Evolutionary conservation across 2,329 filamentous ascomycete genomes (phyloP), one percentile per base, ranked within the genome.

Genomic region (Colletotrichum sp.): DNA sequence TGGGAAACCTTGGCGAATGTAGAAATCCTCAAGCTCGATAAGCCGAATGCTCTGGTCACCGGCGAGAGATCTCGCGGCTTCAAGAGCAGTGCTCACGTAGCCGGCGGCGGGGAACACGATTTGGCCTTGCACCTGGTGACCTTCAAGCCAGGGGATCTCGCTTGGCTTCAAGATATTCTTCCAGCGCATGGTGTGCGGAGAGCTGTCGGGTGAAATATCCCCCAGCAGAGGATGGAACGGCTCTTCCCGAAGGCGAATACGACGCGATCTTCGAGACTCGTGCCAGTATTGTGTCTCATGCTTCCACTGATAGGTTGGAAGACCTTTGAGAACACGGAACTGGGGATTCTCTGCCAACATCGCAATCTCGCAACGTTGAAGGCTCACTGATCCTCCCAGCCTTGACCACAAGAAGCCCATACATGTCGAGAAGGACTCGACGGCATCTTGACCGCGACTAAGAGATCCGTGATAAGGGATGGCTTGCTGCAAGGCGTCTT

Each of bases 61-160:
- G 4, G 65, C 65, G 9, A 68, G 19, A 27, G 19, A 36, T 25
- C 9, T 32, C 7, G 65, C 65, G 1, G 65, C 19, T 12, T 87
- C 85, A 2, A 86, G 77, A 2, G 82, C 84, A 82, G 87, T 86
- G 5, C 80, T 78, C 0, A 86, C 39, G 65, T 86, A 88, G 0
- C 79, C 84, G 9, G 86, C 82, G 1, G 78, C 83, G 0, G 88
- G 87, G 36, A 87, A 88, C 0, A 89, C 79, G 15, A 82, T 78
- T 16, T 85, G 78, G 0, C 81, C 80, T 19, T 85, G 80, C 19
- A 82, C 22, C 8, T 77, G 71, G 34, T 89, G 87, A 7, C 86
- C 83, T 1, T 77, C 52, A 2, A 89, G 77, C 88, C 88, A 89
- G 0, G 81, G 78, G 2, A 84, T 71, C 30, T 84, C 81, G 1